phyloP scores from a whole-genome alignment of 345 rosid species.

The Geranium rotundifolium region DNA sequence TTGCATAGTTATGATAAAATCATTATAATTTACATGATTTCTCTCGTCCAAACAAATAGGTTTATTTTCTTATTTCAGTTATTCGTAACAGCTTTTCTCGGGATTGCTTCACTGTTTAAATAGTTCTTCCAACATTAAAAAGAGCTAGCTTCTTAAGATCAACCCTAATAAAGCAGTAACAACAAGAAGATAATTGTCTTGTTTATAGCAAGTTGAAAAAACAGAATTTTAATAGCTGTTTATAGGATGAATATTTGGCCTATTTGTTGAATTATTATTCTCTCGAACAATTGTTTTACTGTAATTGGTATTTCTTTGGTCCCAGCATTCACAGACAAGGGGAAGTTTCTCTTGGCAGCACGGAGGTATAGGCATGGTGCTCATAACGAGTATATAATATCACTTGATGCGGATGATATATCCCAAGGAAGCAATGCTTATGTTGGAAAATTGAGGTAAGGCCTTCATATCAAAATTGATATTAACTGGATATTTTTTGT shows the following conservation, averaged over 20 bases:
- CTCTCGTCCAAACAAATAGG: not conserved
- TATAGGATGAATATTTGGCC: not conserved
- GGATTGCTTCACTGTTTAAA: too few relatives aligned
- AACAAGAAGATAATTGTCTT: too few relatives aligned
- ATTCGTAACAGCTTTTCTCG: too few relatives aligned
- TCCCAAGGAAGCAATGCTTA: constrained; percentile 95
- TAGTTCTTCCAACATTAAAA: too few relatives aligned
- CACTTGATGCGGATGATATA: constrained; percentile 75
- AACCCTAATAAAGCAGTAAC: too few relatives aligned
- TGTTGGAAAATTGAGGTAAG: constrained; percentile 84
- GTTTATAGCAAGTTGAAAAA: too few relatives aligned
- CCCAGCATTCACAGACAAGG: constrained; percentile 66
- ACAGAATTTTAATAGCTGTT: not conserved
- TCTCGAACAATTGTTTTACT: not conserved
- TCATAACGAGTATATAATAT: constrained; percentile 72
- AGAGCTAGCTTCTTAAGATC: not conserved
- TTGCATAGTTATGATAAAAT: too few relatives aligned
- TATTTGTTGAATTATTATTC: not conserved
- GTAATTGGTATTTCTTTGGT: not conserved
- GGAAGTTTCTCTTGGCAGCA: constrained; percentile 93
- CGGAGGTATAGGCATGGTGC: constrained; percentile 68
- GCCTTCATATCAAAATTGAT: not conserved
- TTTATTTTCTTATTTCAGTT: too few relatives aligned
- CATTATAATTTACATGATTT: too few relatives aligned
- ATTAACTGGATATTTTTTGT: not conserved